phyloP scores from a whole-genome alignment of 306 rosid genomes.

The Prunus salicina region DNA sequence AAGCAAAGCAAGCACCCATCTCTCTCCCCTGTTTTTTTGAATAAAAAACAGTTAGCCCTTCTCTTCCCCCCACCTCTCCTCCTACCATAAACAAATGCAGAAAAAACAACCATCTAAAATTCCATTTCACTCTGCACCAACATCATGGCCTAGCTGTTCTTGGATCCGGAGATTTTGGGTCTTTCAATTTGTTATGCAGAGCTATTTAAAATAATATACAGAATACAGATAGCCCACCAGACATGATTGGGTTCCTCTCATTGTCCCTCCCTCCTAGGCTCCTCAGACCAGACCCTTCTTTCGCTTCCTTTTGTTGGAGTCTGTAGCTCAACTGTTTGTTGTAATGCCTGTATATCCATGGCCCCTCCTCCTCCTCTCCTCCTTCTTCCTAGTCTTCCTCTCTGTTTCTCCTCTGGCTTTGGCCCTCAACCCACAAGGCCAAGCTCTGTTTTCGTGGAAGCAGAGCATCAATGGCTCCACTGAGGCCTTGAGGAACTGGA shows the following conservation, averaged over 20 bases:
- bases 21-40: slow-evolving; percentile 30
- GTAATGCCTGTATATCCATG: slow-evolving; percentile 94
- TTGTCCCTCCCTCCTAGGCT: slow-evolving; percentile 89
- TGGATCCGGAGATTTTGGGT: slow-evolving; percentile 93
- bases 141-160: slow-evolving; percentile 95
- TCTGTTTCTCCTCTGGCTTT: slow-evolving; percentile 21
- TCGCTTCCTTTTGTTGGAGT: slow-evolving; percentile 43
- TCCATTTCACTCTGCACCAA: slow-evolving; percentile 56
- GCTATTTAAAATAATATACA: slow-evolving; percentile 15
- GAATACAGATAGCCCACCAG: slow-evolving; percentile 56
- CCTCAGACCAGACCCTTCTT: slow-evolving; percentile 10
- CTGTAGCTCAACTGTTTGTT: slow-evolving; percentile 40
- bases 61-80: slow-evolving; percentile 45
- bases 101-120: slow-evolving; percentile 51
- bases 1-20: neutral
- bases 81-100: slow-evolving; percentile 54
- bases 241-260: slow-evolving; percentile 78
- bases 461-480: slow-evolving; percentile 60
- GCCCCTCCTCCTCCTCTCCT: slow-evolving; percentile 45
- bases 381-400: slow-evolving; percentile 22
- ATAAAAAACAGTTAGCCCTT: slow-evolving; percentile 43
- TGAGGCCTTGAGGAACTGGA: slow-evolving; percentile 52
- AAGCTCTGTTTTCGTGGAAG: slow-evolving; percentile 83
- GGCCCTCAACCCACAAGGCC: slow-evolving; percentile 76
- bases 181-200: slow-evolving; percentile 28